A percentile compares a stretch with the other conserved stretches of the same genome.
Evolutionary conservation across 345 rosid genomes (phyloP).

Genomic region (Gynandropsis gynandra): DNA sequence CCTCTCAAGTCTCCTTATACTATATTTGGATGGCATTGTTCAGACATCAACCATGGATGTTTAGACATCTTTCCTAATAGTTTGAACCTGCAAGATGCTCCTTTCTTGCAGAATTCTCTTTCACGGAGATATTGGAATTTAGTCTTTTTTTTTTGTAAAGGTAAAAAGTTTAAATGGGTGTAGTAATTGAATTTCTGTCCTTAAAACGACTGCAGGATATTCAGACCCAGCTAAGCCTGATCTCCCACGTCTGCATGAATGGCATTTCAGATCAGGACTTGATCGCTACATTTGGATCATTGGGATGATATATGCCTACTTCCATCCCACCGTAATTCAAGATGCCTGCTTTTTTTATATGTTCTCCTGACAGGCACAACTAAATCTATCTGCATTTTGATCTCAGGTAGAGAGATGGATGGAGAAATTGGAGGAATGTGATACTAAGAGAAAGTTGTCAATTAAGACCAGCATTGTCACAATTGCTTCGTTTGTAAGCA

Average conservation of each 20-base stretch:
- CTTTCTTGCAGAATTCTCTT: no score
- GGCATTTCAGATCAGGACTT: constrained; percentile 99
- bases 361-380: constrained; percentile 9
- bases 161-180: no score
- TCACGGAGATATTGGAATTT: no score
- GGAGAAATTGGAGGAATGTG: constrained; percentile 95
- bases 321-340: constrained; percentile 73
- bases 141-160: no score
- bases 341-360: constrained; percentile 6
- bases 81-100: no score
- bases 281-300: constrained; percentile 97
- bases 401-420: constrained; percentile 93
- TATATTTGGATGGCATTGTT: no score
- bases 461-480: constrained; percentile 60
- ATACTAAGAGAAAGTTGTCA: constrained; percentile 56
- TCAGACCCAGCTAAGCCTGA: constrained; percentile 90
- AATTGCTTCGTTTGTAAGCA: constrained; percentile 55
- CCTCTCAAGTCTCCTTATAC: no score
- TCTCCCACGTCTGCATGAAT: constrained; percentile 74
- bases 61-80: no score
- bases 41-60: no score
- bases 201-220: constrained; percentile 53
- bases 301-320: constrained; percentile 97
- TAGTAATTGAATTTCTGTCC: not conserved
- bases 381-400: constrained; percentile 13